phyloP scores from a whole-genome alignment of 2,329 filamentous ascomycete species.

The Colletotrichum cuscutae region DNA sequence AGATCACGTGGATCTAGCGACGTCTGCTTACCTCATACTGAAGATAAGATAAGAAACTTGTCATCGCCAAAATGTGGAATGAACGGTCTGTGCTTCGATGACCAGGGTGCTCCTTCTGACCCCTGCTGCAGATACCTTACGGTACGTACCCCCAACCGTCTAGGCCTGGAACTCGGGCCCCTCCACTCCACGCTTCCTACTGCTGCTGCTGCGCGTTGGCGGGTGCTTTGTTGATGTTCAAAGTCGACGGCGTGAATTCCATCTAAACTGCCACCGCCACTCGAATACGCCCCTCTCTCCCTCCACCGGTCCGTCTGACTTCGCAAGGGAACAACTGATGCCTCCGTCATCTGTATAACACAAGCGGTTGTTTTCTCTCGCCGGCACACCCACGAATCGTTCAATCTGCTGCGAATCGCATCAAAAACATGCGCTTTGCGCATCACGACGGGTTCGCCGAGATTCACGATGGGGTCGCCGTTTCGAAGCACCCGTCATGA shows the following conservation, averaged over 20 bases:
- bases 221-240: constrained; percentile 16
- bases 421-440: constrained; percentile 59
- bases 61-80: neutral
- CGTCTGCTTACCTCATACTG: neutral
- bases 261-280: constrained; percentile 4
- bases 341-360: neutral
- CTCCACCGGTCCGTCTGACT: neutral
- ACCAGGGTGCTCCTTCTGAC: neutral
- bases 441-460: constrained; percentile 48
- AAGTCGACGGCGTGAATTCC: neutral
- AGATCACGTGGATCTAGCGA: constrained; percentile 1
- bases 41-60: neutral
- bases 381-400: neutral
- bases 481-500: constrained; percentile 42
- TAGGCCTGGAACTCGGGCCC: neutral
- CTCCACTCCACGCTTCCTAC: neutral
- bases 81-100: neutral
- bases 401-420: constrained; percentile 43
- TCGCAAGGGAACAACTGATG: neutral
- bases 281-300: neutral
- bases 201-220: neutral
- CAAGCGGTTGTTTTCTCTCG: neutral
- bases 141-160: neutral
- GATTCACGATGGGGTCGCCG: constrained; percentile 45
- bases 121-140: neutral